Conservation (phyloP, 179 eudicot species). For the Heliamphora pulchella region DNA sequence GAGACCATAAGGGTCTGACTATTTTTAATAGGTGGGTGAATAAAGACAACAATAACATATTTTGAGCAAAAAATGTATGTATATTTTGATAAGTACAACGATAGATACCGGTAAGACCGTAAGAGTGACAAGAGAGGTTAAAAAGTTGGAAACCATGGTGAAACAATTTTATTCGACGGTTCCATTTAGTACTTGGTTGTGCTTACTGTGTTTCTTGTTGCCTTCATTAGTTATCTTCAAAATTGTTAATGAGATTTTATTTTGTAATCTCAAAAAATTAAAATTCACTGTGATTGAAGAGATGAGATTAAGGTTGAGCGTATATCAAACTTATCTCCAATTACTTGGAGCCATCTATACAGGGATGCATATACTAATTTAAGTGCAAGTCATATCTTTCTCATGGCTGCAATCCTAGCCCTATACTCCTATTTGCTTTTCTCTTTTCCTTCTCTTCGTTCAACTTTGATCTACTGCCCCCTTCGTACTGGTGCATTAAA, state of each 20-base stretch:
- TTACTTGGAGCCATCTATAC: not conserved
- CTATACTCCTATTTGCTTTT: not conserved
- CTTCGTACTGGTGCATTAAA: slow-evolving; percentile 7
- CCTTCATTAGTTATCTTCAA: no score
- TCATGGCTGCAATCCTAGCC: no score
- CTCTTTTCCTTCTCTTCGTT: not conserved
- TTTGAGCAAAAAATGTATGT: no score
- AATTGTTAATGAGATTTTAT: no score
- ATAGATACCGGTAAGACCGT: no score
- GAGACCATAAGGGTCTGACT: not conserved
- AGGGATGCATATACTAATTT: not conserved
- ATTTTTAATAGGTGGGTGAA: no score
- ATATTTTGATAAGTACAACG: no score
- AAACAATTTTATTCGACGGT: no score
- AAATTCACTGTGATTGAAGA: not conserved
- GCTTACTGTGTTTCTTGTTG: no score
- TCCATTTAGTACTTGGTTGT: no score
- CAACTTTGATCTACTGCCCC: not conserved
- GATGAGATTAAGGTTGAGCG: not conserved
- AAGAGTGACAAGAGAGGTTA: no score
- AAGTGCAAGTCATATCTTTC: not conserved
- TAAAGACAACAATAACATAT: not conserved
- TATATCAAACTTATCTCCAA: not conserved
- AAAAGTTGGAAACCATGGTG: no score
- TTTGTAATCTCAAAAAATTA: not conserved